Base-by-base conservation (phyloP, 345 rosid species). In the Salix viminalis region DNA sequence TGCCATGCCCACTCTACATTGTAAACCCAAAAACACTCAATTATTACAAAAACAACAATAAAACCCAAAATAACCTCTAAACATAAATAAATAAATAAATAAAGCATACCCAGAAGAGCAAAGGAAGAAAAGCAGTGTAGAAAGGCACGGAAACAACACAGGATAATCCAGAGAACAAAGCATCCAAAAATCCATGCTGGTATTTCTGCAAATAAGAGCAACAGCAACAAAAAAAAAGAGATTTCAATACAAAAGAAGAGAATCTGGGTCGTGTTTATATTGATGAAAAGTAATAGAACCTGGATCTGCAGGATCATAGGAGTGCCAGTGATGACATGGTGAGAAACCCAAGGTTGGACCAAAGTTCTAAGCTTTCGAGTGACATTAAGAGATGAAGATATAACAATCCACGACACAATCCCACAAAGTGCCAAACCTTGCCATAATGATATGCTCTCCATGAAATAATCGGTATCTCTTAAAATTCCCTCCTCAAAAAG, bases 121-220 rank as follows among this genome's bases (percentile, higher is more conserved):
- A 77, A 82, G 99, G 99, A 77, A 96, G 92, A 78, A 96, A 96
- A 61, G 90, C 97, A 62, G 99, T 96, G 83, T 96, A 96, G 75
- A 96, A 96, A 15, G 99, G 97, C 28, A 96, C 99, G 34, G 99
- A 96, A 78, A 96, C 99, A 75, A 94, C 91, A 82, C 97, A 94
- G 1, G 99, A 96, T 76, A 92, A 79, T 70, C 74, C 91, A 77
- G 94, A 92, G 87, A 96, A 96, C 62, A 96, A 36, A 80, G 85
- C 95, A 87, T 96, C 99, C 83, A 89, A 77, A 65, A 81, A 70
- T 76, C 87, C 76, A 79, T 89, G 88, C 79, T 85, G 90, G 84
- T 79, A 71, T 76, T 85, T 91, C 99, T 96, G 92, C 84, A 79
- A 36, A 79, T 24, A 73, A 64, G 68, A 76, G 36, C 56, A 12